Base-by-base conservation (phyloP, 2,329 filamentous ascomycete species). In the Calcarisporium arbuscula region DNA sequence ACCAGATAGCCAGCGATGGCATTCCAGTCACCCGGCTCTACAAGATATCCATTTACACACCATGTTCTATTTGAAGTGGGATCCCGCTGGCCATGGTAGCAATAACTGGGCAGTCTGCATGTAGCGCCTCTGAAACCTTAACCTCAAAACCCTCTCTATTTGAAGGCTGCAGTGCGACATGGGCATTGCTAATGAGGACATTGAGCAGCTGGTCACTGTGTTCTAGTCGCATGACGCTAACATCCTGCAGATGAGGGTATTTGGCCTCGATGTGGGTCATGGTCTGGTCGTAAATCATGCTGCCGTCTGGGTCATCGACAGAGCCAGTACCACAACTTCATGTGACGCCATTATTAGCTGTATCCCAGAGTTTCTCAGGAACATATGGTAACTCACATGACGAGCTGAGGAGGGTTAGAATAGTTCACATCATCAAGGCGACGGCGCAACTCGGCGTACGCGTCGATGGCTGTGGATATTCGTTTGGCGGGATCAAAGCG, bases 401-500 rank as follows among this genome's bases (percentile, higher is more conserved):
- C 70, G 5, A 92, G 73, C 53, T 90, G 85, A 0, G 83, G 83
- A 3, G 70, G 64, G 15, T 76, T 63, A 3, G 69, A 57, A 14
- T 4, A 8, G 6, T 30, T 20, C 11, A 21, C n/a, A 37, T 72
- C 65, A 35, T 80, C 68, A 32, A 80, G 72, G 6, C 69, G 65
- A 35, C 73, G 69, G 28, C 80, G 74, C 53, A 90, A 82, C 49
- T 82, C 77, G 26, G 79, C 81, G 43, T 89, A 92, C 1, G 82
- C 74, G 42, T 83, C 77, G 37, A 92, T 72, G 7, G 88, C 82
- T 33, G 85, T 82, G 0, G 81, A 77, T 27, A 90, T 87, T 8
- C 85, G 85, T 61, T 90, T 92, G 30, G 84, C 78, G 0, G 85
- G 85, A 46, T 92, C 85, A 53, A 92, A 92, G 15, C 85, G 80